Conservation (phyloP, 257 asterid species). For the Petunia axillaris region DNA sequence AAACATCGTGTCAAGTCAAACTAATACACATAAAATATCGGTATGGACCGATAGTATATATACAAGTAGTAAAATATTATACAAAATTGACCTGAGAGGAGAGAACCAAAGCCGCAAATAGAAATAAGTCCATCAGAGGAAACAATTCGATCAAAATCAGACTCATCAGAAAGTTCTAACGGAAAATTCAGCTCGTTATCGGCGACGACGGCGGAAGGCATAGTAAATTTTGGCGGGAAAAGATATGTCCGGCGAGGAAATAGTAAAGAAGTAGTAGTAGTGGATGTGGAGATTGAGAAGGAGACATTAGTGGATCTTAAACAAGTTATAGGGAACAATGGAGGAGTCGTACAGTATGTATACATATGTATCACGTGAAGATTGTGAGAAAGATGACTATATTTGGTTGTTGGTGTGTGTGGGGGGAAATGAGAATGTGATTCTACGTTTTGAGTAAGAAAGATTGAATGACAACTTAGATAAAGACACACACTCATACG, state of each 20-base stretch:
- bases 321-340: not conserved
- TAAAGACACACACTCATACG: not conserved
- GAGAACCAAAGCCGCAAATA: conserved; percentile 92
- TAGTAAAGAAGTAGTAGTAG: not conserved
- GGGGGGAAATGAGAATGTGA: not conserved
- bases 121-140: conserved; percentile 83
- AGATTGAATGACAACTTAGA: not conserved
- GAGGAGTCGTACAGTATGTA: not conserved
- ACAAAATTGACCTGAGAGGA: conserved; percentile 72
- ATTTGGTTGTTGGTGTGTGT: no score
- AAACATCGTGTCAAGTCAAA: no score
- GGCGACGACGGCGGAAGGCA: conserved; percentile 34
- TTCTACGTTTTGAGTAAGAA: not conserved
- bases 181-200: conserved; percentile 24
- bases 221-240: conserved; percentile 11
- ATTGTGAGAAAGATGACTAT: not conserved
- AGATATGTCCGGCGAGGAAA: not conserved
- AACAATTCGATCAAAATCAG: conserved; percentile 73
- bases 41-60: no score
- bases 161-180: conserved; percentile 59
- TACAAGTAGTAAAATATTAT: not conserved
- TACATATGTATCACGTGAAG: conserved; percentile 8
- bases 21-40: no score
- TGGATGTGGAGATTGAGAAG: not conserved
- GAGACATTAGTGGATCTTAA: not conserved